These are phyloP conservation scores for Endoconidiophora polonica DNA, from an alignment of 2,329 filamentous ascomycete genomes.

Conservation along the genomic window DNA sequence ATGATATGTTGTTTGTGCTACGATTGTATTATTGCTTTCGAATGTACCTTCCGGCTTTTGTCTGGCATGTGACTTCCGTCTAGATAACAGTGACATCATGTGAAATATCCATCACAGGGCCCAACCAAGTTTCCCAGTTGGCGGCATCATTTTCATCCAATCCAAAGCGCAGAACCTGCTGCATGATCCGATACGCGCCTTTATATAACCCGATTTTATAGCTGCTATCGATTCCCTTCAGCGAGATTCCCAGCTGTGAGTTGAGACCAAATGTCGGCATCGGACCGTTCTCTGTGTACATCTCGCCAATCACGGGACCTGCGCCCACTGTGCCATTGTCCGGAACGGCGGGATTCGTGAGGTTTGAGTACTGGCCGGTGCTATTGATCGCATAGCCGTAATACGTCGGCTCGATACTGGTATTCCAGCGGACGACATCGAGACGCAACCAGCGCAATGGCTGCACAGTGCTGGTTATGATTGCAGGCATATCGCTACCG, in stretches of 20 bases:
- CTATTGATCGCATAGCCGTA: background rate
- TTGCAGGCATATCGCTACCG: background rate
- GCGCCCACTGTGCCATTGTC: conserved; percentile 3
- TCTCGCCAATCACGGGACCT: background rate
- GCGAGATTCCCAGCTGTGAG: background rate
- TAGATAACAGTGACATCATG: conserved; percentile 24
- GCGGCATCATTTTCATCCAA: background rate
- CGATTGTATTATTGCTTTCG: too few species aligned
- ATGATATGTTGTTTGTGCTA: too few species aligned
- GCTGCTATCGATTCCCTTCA: background rate
- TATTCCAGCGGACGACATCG: conserved; percentile 7
- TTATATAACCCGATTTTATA: background rate
- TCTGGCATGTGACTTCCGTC: background rate
- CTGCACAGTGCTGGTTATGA: background rate
- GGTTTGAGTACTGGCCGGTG: background rate
- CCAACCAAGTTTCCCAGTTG: conserved; percentile 6
- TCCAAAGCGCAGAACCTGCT: conserved; percentile 2
- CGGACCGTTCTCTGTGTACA: conserved; percentile 1
- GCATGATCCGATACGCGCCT: conserved; percentile 3
- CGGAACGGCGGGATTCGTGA: background rate
- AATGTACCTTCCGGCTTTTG: too few species aligned
- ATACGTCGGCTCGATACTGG: conserved; percentile 1
- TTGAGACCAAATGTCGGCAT: background rate
- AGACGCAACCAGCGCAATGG: conserved; percentile 1
- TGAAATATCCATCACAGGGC: conserved; percentile 3